phyloP scores from a whole-genome alignment of 108 stramenopile species.

The Conticribra weissflogii region DNA sequence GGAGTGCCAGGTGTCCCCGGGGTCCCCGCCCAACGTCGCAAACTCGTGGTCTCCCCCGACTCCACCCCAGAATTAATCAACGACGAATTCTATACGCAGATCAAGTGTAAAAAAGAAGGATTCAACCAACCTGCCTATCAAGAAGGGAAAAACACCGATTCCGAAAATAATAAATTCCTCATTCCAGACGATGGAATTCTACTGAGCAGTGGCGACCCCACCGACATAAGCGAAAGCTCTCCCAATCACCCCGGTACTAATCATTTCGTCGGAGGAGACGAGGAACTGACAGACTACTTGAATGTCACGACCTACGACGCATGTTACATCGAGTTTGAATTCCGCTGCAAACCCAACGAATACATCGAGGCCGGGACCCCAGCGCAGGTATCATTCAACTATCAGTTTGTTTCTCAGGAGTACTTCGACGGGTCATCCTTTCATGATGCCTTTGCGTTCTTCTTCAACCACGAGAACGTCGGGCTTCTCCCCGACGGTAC shows the following conservation, averaged over 20 bases:
- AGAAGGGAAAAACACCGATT: neutral
- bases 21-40: neutral
- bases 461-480: conserved; percentile 6
- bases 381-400: neutral
- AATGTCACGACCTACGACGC: neutral
- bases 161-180: neutral
- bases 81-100: neutral
- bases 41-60: neutral
- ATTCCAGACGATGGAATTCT: neutral
- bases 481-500: conserved; percentile 1
- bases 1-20: too few relatives aligned
- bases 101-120: neutral
- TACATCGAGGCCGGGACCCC: neutral
- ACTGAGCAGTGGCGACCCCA: neutral
- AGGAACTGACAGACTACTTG: neutral
- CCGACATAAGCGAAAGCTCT: neutral
- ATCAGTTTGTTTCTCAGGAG: conserved; percentile 3
- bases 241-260: neutral
- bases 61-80: neutral
- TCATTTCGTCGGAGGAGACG: neutral
- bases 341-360: neutral
- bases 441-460: conserved; percentile 13
- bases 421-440: neutral
- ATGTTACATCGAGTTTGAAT: conserved; percentile 4
- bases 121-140: neutral